These are phyloP conservation scores for Coemansia sp. DNA, from an alignment of 192 early-diverging fungal genomes.

Conservation along the genomic window DNA sequence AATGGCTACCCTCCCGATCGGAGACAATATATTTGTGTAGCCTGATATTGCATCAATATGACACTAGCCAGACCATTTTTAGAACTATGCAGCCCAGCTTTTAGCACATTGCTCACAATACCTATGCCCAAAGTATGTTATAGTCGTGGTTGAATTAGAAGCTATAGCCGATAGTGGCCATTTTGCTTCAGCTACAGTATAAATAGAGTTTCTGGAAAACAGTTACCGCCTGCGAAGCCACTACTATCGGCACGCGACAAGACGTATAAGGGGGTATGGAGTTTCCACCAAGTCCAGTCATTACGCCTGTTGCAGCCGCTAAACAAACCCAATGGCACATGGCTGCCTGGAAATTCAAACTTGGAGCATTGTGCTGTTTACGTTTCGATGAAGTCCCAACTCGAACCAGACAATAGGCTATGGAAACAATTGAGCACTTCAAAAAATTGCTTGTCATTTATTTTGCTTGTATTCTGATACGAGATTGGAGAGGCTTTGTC, in stretches of 20 bases:
- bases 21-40: neutral
- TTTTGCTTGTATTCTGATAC: neutral
- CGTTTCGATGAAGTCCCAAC: neutral
- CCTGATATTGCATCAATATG: neutral
- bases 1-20: neutral
- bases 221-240: neutral
- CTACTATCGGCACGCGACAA: neutral
- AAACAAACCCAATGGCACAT: neutral
- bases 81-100: neutral
- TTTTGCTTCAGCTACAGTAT: neutral
- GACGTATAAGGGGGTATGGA: neutral
- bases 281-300: neutral
- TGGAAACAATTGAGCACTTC: neutral
- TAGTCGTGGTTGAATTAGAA: neutral
- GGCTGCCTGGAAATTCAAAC: neutral
- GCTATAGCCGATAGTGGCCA: neutral
- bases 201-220: neutral
- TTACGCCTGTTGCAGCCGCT: neutral
- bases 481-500: neutral
- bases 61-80: neutral
- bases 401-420: neutral
- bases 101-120: neutral
- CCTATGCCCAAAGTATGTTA: neutral
- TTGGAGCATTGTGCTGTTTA: neutral
- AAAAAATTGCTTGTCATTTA: neutral